Evolutionary conservation across 208 protist genomes (phyloP).

Genomic region (Acanthamoeba healyi): DNA sequence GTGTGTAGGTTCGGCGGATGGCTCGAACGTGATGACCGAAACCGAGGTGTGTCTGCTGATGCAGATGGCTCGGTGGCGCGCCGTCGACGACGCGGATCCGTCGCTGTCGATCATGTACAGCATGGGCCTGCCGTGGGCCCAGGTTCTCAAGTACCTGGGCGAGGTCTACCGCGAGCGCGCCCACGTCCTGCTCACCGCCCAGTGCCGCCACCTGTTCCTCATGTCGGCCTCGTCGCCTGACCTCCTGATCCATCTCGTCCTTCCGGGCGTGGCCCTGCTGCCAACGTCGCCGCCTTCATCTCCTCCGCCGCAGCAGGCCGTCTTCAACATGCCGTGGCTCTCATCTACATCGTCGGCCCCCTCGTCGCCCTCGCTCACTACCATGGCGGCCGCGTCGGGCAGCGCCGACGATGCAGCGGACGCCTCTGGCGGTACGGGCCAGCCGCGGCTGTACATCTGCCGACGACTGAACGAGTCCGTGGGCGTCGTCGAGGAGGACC

Average conservation of each 20-base stretch:
- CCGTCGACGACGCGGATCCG: conserved; percentile 43
- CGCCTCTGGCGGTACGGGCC: neutral
- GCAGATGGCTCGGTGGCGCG: conserved; percentile 12
- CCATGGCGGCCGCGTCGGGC: neutral
- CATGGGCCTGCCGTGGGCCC: conserved; percentile 11
- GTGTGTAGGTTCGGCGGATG: neutral
- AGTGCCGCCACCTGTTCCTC: conserved; percentile 20
- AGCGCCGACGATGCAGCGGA: neutral
- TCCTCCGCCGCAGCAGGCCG: neutral
- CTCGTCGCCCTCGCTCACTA: neutral
- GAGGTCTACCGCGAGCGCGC: conserved; percentile 30
- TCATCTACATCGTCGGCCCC: neutral
- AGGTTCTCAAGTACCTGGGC: conserved; percentile 15
- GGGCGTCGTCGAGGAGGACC: neutral
- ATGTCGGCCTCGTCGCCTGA: conserved; percentile 1
- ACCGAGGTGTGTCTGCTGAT: conserved; percentile 46
- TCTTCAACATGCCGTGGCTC: neutral
- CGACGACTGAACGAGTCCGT: neutral
- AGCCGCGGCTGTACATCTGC: conserved; percentile 24
- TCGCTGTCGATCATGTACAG: conserved; percentile 3
- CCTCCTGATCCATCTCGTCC: conserved; percentile 10
- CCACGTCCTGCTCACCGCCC: neutral
- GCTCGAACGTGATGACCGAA: neutral
- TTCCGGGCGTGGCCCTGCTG: neutral
- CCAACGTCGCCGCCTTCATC: neutral